Conservation (phyloP, 495 filamentous ascomycete species). For the Lasiosphaeria hispida region DNA sequence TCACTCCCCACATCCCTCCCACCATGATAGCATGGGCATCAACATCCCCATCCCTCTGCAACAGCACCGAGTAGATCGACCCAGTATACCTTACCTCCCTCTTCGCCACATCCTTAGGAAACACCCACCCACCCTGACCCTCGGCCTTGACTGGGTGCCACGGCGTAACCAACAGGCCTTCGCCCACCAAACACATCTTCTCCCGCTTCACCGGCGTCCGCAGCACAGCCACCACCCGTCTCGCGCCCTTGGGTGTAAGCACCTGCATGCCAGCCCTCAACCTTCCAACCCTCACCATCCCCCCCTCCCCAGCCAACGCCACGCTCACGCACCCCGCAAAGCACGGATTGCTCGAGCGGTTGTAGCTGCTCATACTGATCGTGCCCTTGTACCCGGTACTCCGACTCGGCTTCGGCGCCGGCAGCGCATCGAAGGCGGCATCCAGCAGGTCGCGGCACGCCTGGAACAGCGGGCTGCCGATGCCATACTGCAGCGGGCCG, state of each 20-base stretch:
- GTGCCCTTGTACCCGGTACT: conserved; percentile 3
- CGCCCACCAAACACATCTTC: conserved; percentile 19
- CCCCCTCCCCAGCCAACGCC: conserved; percentile 23
- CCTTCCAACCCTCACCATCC: conserved; percentile 16
- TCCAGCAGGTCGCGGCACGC: conserved; percentile 38
- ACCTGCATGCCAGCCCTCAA: conserved; percentile 37
- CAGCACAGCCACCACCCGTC: conserved; percentile 37
- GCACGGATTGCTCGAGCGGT: conserved; percentile 28
- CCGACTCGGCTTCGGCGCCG: conserved; percentile 33
- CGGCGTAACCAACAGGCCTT: conserved; percentile 34
- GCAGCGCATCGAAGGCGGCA: conserved; percentile 37
- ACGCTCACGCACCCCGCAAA: conserved; percentile 38
- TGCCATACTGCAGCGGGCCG: conserved; percentile 42
- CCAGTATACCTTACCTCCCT: conserved; percentile 35
- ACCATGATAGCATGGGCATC: conserved; percentile 42
- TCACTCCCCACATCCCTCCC: conserved; percentile 42
- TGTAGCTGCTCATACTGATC: conserved; percentile 33
- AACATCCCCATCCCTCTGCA: conserved; percentile 34
- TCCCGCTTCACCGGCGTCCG: conserved; percentile 29
- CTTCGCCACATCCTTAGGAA: conserved; percentile 30
- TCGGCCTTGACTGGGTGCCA: conserved; percentile 40
- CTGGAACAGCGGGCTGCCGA: conserved; percentile 35
- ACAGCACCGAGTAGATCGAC: conserved; percentile 40
- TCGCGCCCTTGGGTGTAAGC: conserved; percentile 34
- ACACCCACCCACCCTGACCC: conserved; percentile 29